Evolutionary conservation across 139 green algal species (phyloP), one percentile per base, ranked within the genome.

Genomic region (Bryopsis sp.): DNA sequence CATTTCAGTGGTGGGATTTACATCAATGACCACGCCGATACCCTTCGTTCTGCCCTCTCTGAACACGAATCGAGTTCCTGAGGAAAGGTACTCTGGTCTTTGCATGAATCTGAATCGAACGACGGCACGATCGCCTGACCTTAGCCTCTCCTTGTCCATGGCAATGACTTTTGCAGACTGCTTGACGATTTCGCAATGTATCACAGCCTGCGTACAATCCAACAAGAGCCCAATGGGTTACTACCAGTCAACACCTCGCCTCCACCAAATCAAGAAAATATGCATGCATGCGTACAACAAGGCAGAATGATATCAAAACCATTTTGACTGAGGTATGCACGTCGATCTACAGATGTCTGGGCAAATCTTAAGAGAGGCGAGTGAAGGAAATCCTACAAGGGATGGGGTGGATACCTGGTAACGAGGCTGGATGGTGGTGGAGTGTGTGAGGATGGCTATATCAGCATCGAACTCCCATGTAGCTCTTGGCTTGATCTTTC

Each of bases 91-190:
- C 77, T 96, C 90, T 8, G 90, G 90, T 28, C 82, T 77, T 73
- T 94, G 84, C 57, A 94, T 65, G 78, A 95, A 97, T 48, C 87
- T 72, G 81, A 96, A 97, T 47, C 88, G 84, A 48, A 96, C 88
- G 61, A 79, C 84, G 32, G 88, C 84, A 28, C 84, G 80, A 76
- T 95, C 88, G 2, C 89, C 89, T 2, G 70, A 83, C 29, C 89
- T 78, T 50, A 96, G 76, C 1, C 84, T 71, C 73, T 96, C 89
- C 0, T 75, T 75, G 80, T 96, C 84, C 87, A 95, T 95, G 35
- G 84, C 89, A 46, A 95, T 80, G 24, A 97, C 89, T 0, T 74
- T 65, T 3, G 88, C 90, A 6, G 84, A 87, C 65, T 88, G 81
- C 72, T 43, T 66, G 58, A 68, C 84, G 64, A 94, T 95, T 77